Conservation (phyloP, 495 filamentous ascomycete genomes). For the Talaromyces stipitatus region DNA sequence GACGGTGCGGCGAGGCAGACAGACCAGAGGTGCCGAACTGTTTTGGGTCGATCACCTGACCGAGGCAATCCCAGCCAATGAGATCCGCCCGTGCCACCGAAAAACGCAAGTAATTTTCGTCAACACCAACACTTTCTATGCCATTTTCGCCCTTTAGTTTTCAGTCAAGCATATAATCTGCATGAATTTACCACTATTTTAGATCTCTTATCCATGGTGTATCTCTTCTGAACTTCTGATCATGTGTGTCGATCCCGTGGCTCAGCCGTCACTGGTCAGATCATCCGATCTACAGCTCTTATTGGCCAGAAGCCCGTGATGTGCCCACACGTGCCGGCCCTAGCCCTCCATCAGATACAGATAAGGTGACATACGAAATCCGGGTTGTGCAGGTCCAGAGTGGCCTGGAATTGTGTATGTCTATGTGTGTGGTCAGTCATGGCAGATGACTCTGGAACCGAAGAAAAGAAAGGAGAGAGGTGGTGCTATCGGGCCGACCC, state of each 20-base stretch:
- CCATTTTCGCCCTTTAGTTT: background rate
- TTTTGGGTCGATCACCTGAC: constrained; percentile 30
- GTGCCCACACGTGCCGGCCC: constrained; percentile 4
- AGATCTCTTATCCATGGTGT: constrained; percentile 4
- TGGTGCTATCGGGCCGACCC: background rate
- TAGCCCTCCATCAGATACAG: constrained; percentile 4
- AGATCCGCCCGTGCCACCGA: constrained; percentile 6
- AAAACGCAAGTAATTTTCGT: background rate
- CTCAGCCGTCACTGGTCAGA: constrained; percentile 18
- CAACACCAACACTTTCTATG: background rate
- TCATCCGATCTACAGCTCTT: constrained; percentile 4
- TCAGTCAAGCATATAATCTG: background rate
- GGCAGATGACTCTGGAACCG: background rate
- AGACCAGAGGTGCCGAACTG: constrained; percentile 19
- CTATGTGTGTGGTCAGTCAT: background rate
- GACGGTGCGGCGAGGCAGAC: constrained; percentile 9
- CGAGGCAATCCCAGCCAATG: background rate
- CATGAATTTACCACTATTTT: background rate
- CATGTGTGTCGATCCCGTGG: constrained; percentile 41
- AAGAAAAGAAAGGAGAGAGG: background rate
- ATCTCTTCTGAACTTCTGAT: constrained; percentile 10
- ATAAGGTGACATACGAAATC: background rate
- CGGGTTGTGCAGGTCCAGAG: background rate
- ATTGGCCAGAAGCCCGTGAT: constrained; percentile 21
- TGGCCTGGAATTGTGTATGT: background rate